Percentiles rank a stretch among this genome's conserved stretches.
Evolutionary conservation across 192 early-diverging fungal genomes (phyloP).

Genomic region (Coemansia sp.): DNA sequence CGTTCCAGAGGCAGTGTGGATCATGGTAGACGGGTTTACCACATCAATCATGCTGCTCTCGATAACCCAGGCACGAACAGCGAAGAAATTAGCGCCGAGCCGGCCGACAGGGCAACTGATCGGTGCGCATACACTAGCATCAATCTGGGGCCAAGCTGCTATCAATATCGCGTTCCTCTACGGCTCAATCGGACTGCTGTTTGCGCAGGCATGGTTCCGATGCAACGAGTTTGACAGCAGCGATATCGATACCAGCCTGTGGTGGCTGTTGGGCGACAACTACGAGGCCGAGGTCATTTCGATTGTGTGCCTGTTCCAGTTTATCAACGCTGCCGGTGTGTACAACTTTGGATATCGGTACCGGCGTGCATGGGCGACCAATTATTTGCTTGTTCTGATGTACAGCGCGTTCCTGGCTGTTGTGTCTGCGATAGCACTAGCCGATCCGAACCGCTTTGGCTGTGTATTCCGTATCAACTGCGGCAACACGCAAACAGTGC

Average conservation of each 20-base stretch:
- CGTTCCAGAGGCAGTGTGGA: constrained; percentile 61
- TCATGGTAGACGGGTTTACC: constrained; percentile 66
- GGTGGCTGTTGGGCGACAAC: constrained; percentile 76
- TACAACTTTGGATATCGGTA: constrained; percentile 67
- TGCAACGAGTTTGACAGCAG: constrained; percentile 48
- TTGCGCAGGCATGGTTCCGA: constrained; percentile 39
- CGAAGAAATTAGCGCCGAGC: constrained; percentile 42
- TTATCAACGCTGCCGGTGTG: constrained; percentile 65
- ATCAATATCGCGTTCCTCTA: constrained; percentile 60
- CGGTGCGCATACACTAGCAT: constrained; percentile 63
- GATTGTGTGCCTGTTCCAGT: constrained; percentile 65
- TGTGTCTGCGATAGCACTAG: constrained; percentile 58
- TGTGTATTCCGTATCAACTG: constrained; percentile 71
- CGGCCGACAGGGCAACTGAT: constrained; percentile 66
- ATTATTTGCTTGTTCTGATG: constrained; percentile 58
- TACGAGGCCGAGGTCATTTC: constrained; percentile 62
- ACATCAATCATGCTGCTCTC: constrained; percentile 54
- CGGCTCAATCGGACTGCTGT: constrained; percentile 53
- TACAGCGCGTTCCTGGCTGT: constrained; percentile 53
- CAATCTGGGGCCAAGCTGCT: constrained; percentile 57
- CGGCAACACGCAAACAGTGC: constrained; percentile 50
- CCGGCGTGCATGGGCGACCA: constrained; percentile 59
- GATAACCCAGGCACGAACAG: constrained; percentile 53
- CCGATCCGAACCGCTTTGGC: constrained; percentile 62
- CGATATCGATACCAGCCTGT: constrained; percentile 60